A percentile compares a stretch with the other conserved stretches of the same genome.
These are phyloP conservation scores for Candida manassasensis DNA, from an alignment of 805 yeast species.

Conservation along the genomic window DNA sequence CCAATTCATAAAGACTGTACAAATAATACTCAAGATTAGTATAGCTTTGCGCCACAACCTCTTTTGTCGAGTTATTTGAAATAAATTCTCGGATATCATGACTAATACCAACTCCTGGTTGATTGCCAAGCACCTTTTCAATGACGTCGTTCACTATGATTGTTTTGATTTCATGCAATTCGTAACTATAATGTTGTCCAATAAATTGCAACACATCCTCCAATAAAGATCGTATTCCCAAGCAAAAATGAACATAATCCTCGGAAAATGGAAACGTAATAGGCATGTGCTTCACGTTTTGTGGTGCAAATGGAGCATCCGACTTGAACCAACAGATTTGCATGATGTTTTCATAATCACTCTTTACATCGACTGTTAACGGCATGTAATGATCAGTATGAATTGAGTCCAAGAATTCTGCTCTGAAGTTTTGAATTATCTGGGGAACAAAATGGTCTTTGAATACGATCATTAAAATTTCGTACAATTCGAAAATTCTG, in stretches of 20 bases:
- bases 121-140: slow-evolving; percentile 60
- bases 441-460: slow-evolving; percentile 53
- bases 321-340: slow-evolving; percentile 67
- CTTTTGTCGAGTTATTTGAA: slow-evolving; percentile 67
- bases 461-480: slow-evolving; percentile 55
- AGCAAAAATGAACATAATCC: slow-evolving; percentile 81
- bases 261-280: slow-evolving; percentile 76
- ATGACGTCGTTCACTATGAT: slow-evolving; percentile 57
- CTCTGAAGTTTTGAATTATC: slow-evolving; percentile 50
- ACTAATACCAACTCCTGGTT: slow-evolving; percentile 51
- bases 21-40: slow-evolving; percentile 85
- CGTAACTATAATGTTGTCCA: slow-evolving; percentile 59
- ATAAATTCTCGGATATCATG: slow-evolving; percentile 51
- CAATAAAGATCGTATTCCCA: slow-evolving; percentile 63
- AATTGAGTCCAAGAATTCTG: slow-evolving; percentile 57
- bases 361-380: slow-evolving; percentile 56
- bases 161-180: slow-evolving; percentile 51
- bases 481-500: slow-evolving; percentile 55
- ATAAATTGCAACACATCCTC: slow-evolving; percentile 61
- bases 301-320: slow-evolving; percentile 42
- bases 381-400: slow-evolving; percentile 89
- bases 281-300: slow-evolving; percentile 49
- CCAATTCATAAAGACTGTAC: slow-evolving; percentile 67
- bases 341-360: slow-evolving; percentile 59
- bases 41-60: slow-evolving; percentile 82